A percentile compares a stretch with the other conserved stretches of the same genome.
phyloP scores from a whole-genome alignment of 352 stramenopile species.

The Peronospora farinosa region DNA sequence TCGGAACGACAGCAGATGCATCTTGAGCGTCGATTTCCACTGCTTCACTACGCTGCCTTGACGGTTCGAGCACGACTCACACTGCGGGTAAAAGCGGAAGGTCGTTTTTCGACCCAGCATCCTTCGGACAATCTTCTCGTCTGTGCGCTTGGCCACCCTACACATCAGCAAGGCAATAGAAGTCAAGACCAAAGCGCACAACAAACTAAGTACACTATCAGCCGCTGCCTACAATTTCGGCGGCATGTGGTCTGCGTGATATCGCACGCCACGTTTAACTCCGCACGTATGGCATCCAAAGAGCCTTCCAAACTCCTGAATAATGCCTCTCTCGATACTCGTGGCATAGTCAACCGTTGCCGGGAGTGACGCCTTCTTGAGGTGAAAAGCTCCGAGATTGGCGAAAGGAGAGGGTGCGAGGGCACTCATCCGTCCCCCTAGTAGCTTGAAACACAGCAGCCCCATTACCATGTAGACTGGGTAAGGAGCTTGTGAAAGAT shows the following conservation, averaged over 20 bases:
- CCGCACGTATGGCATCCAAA: slow-evolving; percentile 84
- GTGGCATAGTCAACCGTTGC: slow-evolving; percentile 72
- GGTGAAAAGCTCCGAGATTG: slow-evolving; percentile 72
- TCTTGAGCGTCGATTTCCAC: slow-evolving; percentile 53
- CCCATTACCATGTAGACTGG: slow-evolving; percentile 68
- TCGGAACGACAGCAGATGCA: slow-evolving; percentile 56
- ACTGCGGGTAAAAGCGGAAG: slow-evolving; percentile 84
- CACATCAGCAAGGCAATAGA: slow-evolving; percentile 4
- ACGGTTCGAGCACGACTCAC: slow-evolving; percentile 74
- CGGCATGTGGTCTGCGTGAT: slow-evolving; percentile 81
- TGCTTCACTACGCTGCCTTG: slow-evolving; percentile 59
- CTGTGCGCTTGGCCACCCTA: slow-evolving; percentile 57
- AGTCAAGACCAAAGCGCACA: slow-evolving; percentile 1
- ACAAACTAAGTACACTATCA: slow-evolving; percentile 2
- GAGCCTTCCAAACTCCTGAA: slow-evolving; percentile 73
- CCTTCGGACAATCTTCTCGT: slow-evolving; percentile 35
- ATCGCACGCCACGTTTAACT: slow-evolving; percentile 52
- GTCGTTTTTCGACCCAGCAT: slow-evolving; percentile 42
- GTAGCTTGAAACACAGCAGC: slow-evolving; percentile 65
- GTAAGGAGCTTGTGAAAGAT: slow-evolving; percentile 44
- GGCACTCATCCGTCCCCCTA: slow-evolving; percentile 61
- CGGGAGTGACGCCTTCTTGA: slow-evolving; percentile 66
- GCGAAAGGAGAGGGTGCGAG: slow-evolving; percentile 71
- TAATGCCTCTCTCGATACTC: slow-evolving; percentile 49
- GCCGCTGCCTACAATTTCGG: slow-evolving; percentile 57